Conservation (phyloP, 2,329 filamentous ascomycete species). For the Colletotrichum sp. region DNA sequence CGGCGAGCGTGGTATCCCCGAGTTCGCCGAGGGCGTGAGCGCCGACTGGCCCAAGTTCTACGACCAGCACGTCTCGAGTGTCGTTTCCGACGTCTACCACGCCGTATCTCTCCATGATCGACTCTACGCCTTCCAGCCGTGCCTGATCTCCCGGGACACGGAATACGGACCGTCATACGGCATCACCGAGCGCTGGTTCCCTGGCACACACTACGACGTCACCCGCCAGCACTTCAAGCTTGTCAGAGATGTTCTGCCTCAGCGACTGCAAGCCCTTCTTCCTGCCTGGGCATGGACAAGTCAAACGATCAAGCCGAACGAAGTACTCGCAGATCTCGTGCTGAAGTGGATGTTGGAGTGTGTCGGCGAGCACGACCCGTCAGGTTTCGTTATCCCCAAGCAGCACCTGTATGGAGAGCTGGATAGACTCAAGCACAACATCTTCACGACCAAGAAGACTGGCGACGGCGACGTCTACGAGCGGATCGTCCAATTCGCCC, state of each 20-base stretch:
- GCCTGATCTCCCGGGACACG: constrained; percentile 15
- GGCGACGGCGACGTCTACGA: constrained; percentile 11
- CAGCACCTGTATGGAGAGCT: not conserved
- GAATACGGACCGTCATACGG: constrained; percentile 13
- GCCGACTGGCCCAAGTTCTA: constrained; percentile 29
- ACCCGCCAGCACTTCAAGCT: constrained; percentile 25
- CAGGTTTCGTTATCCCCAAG: constrained; percentile 15
- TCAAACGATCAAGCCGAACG: constrained; percentile 23
- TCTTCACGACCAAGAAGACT: not conserved
- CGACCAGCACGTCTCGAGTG: constrained; percentile 28
- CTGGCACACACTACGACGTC: constrained; percentile 28
- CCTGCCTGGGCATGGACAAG: constrained; percentile 28
- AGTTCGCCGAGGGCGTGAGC: constrained; percentile 24
- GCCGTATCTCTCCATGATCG: constrained; percentile 25
- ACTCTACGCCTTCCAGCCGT: constrained; percentile 25
- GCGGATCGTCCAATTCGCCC: not conserved
- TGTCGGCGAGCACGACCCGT: constrained; percentile 9
- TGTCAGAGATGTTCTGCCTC: constrained; percentile 6
- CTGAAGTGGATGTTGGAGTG: constrained; percentile 26
- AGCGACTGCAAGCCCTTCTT: constrained; percentile 30
- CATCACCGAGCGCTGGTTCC: constrained; percentile 27
- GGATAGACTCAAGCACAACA: not conserved
- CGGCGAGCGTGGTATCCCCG: constrained; percentile 24
- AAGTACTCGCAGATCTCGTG: constrained; percentile 24
- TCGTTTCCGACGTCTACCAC: constrained; percentile 28